These are phyloP conservation scores for Mrakia blollopis DNA, from an alignment of 768 basidiomycete species.

Conservation along the genomic window DNA sequence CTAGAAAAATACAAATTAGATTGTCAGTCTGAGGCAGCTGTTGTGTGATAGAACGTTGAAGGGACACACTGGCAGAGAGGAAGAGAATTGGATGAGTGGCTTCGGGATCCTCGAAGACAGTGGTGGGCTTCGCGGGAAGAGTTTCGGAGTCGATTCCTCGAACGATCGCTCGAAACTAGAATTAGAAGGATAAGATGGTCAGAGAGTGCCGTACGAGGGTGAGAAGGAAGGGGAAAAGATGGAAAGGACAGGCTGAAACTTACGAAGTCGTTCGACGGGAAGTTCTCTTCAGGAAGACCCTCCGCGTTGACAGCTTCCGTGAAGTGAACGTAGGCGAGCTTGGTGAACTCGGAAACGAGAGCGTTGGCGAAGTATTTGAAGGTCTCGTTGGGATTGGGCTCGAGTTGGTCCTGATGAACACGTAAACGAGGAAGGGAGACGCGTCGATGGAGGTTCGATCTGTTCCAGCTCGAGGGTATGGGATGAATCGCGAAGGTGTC, in stretches of 20 bases:
- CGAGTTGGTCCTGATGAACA: conserved; percentile 34
- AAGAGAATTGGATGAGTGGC: conserved; percentile 28
- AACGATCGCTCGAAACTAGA: conserved; percentile 34
- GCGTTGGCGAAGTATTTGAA: conserved; percentile 50
- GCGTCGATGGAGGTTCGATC: no score
- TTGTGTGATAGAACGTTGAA: no score
- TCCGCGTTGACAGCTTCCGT: not conserved
- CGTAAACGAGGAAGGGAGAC: no score
- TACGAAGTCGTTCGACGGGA: not conserved
- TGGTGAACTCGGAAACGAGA: conserved; percentile 50
- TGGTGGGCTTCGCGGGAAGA: not conserved
- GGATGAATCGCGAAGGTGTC: not conserved
- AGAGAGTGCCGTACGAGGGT: not conserved
- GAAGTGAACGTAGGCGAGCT: conserved; percentile 52
- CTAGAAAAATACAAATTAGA: no score
- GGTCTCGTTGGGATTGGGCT: conserved; percentile 34
- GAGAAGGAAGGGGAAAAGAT: not conserved
- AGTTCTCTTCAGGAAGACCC: not conserved
- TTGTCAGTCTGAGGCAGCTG: no score
- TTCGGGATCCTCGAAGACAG: conserved; percentile 32
- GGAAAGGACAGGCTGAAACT: not conserved
- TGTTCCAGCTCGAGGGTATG: not conserved
- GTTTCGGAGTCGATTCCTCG: conserved; percentile 33
- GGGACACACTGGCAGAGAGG: conserved; percentile 20
- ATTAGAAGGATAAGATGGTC: not conserved